Evolutionary conservation across 352 stramenopile species (phyloP).

Genomic region (Phytophthora palmivora): DNA sequence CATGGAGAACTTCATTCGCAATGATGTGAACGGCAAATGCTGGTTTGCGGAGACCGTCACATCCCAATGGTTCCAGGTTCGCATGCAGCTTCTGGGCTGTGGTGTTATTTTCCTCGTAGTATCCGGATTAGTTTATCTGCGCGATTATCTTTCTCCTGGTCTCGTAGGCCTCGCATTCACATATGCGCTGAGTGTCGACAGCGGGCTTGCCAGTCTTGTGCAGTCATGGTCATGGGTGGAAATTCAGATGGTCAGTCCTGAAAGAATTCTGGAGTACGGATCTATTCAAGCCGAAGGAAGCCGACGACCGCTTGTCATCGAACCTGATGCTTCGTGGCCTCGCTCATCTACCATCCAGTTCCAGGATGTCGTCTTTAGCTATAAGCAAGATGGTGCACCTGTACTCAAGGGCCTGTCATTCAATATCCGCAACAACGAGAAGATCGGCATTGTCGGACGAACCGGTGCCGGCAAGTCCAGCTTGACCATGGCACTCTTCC

Average conservation of each 20-base stretch:
- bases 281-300: too few relatives aligned
- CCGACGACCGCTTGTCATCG: too few relatives aligned
- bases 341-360: too few relatives aligned
- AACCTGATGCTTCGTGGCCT: too few relatives aligned
- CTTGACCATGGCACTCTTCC: too few relatives aligned
- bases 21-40: too few relatives aligned
- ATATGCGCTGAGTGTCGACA: slow-evolving; percentile 87
- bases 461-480: too few relatives aligned
- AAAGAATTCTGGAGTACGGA: too few relatives aligned
- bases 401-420: slow-evolving; percentile 66
- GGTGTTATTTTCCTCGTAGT: slow-evolving; percentile 49
- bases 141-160: slow-evolving; percentile 50
- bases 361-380: too few relatives aligned
- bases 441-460: slow-evolving; percentile 88
- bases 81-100: slow-evolving; percentile 59
- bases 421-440: slow-evolving; percentile 63
- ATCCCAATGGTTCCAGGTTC: slow-evolving; percentile 62
- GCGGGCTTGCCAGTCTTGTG: slow-evolving; percentile 77
- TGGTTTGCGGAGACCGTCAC: too few relatives aligned
- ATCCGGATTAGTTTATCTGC: slow-evolving; percentile 43
- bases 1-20: too few relatives aligned
- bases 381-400: too few relatives aligned
- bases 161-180: slow-evolving; percentile 89
- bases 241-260: slow-evolving; percentile 34
- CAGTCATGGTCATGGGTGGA: slow-evolving; percentile 52